Evolutionary conservation across 2,329 filamentous ascomycete genomes (phyloP).

Genomic region (Coniella vitis): DNA sequence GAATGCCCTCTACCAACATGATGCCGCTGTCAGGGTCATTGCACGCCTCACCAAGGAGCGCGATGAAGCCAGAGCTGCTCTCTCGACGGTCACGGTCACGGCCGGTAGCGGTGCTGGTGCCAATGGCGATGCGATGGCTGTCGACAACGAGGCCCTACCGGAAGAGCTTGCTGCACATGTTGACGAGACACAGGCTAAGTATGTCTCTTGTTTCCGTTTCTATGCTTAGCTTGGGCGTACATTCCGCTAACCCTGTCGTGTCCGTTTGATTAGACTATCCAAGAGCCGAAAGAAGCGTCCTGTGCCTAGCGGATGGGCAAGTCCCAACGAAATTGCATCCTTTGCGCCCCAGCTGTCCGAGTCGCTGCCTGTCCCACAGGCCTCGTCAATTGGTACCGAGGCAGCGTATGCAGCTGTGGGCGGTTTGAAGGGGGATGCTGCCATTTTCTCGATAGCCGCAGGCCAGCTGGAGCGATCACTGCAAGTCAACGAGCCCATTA

Average conservation of each 20-base stretch:
- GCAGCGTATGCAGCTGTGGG: constrained; percentile 66
- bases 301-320: constrained; percentile 79
- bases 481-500: constrained; percentile 61
- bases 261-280: constrained; percentile 56
- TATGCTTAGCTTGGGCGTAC: neutral
- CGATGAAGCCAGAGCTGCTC: constrained; percentile 83
- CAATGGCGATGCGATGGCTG: constrained; percentile 83
- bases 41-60: constrained; percentile 83
- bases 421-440: constrained; percentile 66
- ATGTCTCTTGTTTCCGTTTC: constrained; percentile 30
- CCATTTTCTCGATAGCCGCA: constrained; percentile 66
- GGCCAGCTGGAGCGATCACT: constrained; percentile 62
- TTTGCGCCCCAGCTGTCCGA: constrained; percentile 40
- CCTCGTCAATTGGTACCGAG: constrained; percentile 42
- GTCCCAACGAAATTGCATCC: constrained; percentile 58
- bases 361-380: constrained; percentile 39
- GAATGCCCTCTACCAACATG: constrained; percentile 91
- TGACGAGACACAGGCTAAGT: constrained; percentile 75
- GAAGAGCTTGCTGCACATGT: constrained; percentile 65
- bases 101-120: constrained; percentile 35
- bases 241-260: neutral
- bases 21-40: constrained; percentile 94
- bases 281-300: constrained; percentile 85
- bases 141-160: constrained; percentile 74
- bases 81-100: constrained; percentile 75